These are phyloP conservation scores for Tremella mesenterica DNA, from an alignment of 768 basidiomycete genomes.

Conservation along the genomic window DNA sequence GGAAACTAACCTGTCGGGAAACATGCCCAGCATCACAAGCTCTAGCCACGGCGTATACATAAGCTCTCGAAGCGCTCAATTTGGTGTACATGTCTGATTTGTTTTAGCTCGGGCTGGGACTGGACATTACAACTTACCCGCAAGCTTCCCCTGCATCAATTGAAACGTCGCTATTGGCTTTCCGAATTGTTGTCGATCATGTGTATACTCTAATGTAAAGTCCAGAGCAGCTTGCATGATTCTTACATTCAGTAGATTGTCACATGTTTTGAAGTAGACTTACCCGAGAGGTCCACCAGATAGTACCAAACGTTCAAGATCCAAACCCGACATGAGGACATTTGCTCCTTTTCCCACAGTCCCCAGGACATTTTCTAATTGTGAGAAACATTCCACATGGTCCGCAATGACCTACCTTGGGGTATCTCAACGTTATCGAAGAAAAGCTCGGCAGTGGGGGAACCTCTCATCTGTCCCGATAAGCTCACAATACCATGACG, in stretches of 20 bases:
- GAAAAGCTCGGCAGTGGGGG: conserved; percentile 85
- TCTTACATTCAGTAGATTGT: conserved; percentile 44
- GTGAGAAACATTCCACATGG: background rate
- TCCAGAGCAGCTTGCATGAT: conserved; percentile 93
- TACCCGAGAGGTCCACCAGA: conserved; percentile 87
- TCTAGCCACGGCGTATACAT: conserved; percentile 84
- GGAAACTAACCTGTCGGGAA: conserved; percentile 33
- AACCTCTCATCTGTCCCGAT: conserved; percentile 67
- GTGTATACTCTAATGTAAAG: conserved; percentile 62
- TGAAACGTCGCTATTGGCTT: conserved; percentile 83
- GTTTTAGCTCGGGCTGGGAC: background rate
- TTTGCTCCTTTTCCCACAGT: conserved; percentile 66
- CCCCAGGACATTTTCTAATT: conserved; percentile 72
- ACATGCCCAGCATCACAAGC: conserved; percentile 59
- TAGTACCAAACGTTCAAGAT: conserved; percentile 81
- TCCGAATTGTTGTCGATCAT: conserved; percentile 85
- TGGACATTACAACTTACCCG: conserved; percentile 15
- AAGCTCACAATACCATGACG: background rate
- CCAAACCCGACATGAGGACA: conserved; percentile 90
- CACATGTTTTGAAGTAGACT: conserved; percentile 3
- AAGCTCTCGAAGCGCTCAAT: conserved; percentile 74
- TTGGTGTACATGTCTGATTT: conserved; percentile 84
- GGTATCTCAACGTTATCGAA: conserved; percentile 87
- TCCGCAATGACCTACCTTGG: conserved; percentile 51
- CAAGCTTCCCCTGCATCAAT: conserved; percentile 75